These are phyloP conservation scores for Vinca major DNA, from an alignment of 305 asterid genomes.

Conservation along the genomic window DNA sequence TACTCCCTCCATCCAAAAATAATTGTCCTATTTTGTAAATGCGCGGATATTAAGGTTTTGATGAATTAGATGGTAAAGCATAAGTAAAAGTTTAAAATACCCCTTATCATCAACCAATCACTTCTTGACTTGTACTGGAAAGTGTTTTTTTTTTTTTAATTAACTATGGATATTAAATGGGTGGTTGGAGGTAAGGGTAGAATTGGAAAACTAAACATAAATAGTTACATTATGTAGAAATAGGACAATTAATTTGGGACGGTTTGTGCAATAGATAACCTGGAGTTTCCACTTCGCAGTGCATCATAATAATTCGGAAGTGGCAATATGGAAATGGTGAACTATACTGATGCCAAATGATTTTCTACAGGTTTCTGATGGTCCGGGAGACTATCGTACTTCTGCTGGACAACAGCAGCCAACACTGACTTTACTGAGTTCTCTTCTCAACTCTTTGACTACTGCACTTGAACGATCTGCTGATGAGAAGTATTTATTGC, in stretches of 20 bases:
- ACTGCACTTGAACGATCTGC: slow-evolving; percentile 64
- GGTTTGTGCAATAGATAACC: not conserved
- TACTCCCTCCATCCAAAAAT: not conserved
- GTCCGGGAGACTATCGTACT: slow-evolving; percentile 35
- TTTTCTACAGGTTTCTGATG: slow-evolving; percentile 60
- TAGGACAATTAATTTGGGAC: too few species aligned
- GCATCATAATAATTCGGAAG: not conserved
- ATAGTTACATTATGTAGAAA: too few species aligned
- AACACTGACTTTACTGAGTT: slow-evolving; percentile 51
- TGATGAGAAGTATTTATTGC: slow-evolving; percentile 76
- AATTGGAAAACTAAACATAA: too few species aligned
- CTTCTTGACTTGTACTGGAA: too few species aligned
- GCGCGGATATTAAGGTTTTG: too few species aligned
- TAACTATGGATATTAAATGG: too few species aligned
- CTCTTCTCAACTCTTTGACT: slow-evolving; percentile 55
- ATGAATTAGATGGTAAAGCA: too few species aligned
- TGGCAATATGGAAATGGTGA: not conserved
- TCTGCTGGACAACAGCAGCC: slow-evolving; percentile 68
- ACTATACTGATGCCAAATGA: slow-evolving; percentile 6
- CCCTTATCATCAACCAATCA: too few species aligned
- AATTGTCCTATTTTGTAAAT: too few species aligned
- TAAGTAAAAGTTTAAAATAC: too few species aligned
- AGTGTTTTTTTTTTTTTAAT: too few species aligned
- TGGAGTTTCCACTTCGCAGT: not conserved
- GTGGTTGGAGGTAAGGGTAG: too few species aligned